Base-by-base conservation (phyloP, 371 early-diverging fungal species). In the Mortierella polycephala region DNA sequence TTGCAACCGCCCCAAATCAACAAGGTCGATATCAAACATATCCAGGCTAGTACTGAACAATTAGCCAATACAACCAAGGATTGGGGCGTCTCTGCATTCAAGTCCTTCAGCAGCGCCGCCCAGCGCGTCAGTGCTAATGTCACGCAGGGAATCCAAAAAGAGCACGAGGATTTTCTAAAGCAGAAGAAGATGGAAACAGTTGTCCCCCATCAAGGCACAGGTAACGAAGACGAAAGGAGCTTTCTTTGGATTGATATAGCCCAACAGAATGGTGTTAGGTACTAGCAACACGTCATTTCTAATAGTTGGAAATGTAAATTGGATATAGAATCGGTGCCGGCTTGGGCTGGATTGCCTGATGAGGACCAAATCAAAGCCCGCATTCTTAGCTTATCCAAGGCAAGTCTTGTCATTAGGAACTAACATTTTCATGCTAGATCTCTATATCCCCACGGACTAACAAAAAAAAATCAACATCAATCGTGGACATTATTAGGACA, bases 341-440 rank as follows among this genome's bases (percentile, higher is more conserved):
- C 87, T 20, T 90, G 90, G 90, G 75, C 72, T 21, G 90, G 90
- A 13, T 80, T 87, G 62, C 84, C 85, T 30, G 82, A 88, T 61
- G 90, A 88, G 72, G 84, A 81, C 7, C 81, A 84, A 57, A 75
- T 90, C 82, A 87, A 87, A 57, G 74, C 77, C 18, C 82, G 84
- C 6, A 87, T 91, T 37, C 64, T 90, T 60, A 88, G 84, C 18
- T 67, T 91, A 52, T 85, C 92, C 44, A 85, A 82, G 83, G 90
- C 87, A 83, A 50, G 8, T 4, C 30, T 30, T 30, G 30, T 30
- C 30, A 30, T 30, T 4, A 30, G 30, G 4, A 0, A 37, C 16
- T 30, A 30, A 30, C 16, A 37, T 37, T 20, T 53, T 52, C 55
- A 9, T 64, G 14, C 11, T 14, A 52, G n/a, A 53, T 5, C 13